These are phyloP conservation scores for Magnolia changhungtana DNA, from an alignment of 164 flowering plant genomes.

Conservation along the genomic window DNA sequence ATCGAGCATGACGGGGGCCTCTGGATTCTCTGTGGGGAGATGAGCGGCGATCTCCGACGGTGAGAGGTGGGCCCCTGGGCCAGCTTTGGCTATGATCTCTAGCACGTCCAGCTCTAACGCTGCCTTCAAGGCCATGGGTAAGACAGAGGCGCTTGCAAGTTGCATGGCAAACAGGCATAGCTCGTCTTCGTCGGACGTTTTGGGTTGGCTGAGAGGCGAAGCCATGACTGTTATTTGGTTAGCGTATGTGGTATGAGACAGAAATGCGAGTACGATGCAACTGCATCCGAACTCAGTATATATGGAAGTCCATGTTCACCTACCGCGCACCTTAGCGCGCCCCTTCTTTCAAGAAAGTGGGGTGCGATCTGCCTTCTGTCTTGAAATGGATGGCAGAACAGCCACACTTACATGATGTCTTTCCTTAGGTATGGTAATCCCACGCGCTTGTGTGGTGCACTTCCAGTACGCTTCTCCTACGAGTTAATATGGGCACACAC, in stretches of 20 bases:
- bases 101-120: slow-evolving; percentile 67
- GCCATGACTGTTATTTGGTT: neutral
- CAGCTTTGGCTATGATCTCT: slow-evolving; percentile 63
- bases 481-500: neutral
- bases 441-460: neutral
- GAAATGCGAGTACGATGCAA: neutral
- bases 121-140: slow-evolving; percentile 71
- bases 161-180: slow-evolving; percentile 60
- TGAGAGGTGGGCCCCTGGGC: slow-evolving; percentile 48
- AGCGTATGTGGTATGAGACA: neutral
- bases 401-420: neutral
- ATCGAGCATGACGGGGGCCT: slow-evolving; percentile 68
- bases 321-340: neutral
- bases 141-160: slow-evolving; percentile 52
- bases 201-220: neutral
- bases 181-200: slow-evolving; percentile 36
- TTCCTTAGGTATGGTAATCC: neutral
- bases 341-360: neutral
- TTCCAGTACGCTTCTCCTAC: neutral
- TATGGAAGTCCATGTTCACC: neutral
- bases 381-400: neutral
- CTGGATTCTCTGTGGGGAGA: slow-evolving; percentile 59
- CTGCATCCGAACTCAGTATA: neutral
- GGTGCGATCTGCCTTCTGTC: neutral
- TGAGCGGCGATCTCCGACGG: slow-evolving; percentile 54